Evolutionary conservation across 352 stramenopile species (phyloP), one percentile per base, ranked within the genome.

Genomic region (Aphanomyces stellatus): DNA sequence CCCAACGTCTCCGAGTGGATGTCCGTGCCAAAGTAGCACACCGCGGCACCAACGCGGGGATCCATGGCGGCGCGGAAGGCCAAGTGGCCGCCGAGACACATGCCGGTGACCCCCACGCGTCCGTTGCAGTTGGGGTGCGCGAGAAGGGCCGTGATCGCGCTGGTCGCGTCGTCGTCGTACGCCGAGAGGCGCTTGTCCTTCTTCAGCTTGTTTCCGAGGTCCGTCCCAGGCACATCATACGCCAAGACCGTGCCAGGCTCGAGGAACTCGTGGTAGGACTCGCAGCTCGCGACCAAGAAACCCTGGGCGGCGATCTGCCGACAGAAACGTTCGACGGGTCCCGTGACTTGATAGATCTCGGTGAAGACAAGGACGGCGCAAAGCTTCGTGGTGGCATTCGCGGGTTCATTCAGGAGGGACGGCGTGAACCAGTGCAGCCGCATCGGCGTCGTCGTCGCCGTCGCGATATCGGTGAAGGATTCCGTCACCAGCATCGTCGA

Each of bases 41-140:
- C 60, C 4, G 60, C 46, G 19, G 60, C 60, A 57, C 19, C 27
- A 19, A 67, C 49, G 7, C 46, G 34, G n/a, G 60, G 60, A 19
- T 67, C 34, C 49, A 55, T 48, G 8, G 60, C 60, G 7, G 60
- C 60, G 34, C 60, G 60, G 34, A 67, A 67, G 28, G 60, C 60
- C 37, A 67, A 40, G 46, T 67, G 60, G 27, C 60, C 60, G 27
- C 60, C 60, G 34, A 67, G 60, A 22, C 60, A 67, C 22, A 67
- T 57, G 34, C 60, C 60, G 24, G 48, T 67, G 6, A 51, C 40
- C 7, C 60, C 60, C 4, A 67, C 48, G 11, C 28, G 28, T 17
- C 60, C 60, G 28, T 46, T 67, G 41, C n/a, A 55, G 24, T 51
- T 57, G 11, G 60, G 60, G 13, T 67, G 60, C n/a, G 60, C 27